Base-by-base conservation (phyloP, 306 rosid genomes). In the Rosa rugosa region DNA sequence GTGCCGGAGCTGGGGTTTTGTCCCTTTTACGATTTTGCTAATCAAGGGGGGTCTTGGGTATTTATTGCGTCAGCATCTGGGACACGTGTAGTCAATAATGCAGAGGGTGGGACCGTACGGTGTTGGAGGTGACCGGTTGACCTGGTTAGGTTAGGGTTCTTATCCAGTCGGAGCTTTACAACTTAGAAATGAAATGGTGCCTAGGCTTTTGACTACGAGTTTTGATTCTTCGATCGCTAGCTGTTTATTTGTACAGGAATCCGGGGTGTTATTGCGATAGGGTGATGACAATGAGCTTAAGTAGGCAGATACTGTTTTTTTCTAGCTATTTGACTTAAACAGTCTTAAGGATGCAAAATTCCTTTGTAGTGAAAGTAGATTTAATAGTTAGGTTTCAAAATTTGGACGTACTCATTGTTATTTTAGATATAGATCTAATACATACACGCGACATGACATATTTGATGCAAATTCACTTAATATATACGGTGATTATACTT, bases 61-160 rank as follows among this genome's bases (percentile, higher is more conserved):
- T 78, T 80, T 27, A 84, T 81, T 73, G 84, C 85, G 76, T 92
- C 89, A 89, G 38, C 87, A 50, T 70, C 74, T 11, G 57, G 53
- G 92, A 89, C 91, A 92, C 89, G 93, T 88, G 90, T 88, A 8
- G 72, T 70, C 88, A 87, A 92, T 88, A 72, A 85, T 88, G 17
- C 41, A 62, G 42, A 80, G 18, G 27, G 14, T 51, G 76, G 87
- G 82, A 56, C 86, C 83, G 36, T 60, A 60, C 9, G 14, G 72
- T 6, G 7, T 80, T 44, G 25, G 67, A 22, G 36, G 56, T 50
- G 74, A 77, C 76, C 69, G 78, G 87, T 73, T 70, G 79, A 78
- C 68, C 74, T 41, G 77, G 84, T 71, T 16, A 20, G 45, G 70
- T 17, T 9, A 41, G 66, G 53, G 71, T 74, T 74, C 76, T 77